Conservation (phyloP, 2,329 filamentous ascomycete genomes). For the Keithomyces neogunnii region DNA sequence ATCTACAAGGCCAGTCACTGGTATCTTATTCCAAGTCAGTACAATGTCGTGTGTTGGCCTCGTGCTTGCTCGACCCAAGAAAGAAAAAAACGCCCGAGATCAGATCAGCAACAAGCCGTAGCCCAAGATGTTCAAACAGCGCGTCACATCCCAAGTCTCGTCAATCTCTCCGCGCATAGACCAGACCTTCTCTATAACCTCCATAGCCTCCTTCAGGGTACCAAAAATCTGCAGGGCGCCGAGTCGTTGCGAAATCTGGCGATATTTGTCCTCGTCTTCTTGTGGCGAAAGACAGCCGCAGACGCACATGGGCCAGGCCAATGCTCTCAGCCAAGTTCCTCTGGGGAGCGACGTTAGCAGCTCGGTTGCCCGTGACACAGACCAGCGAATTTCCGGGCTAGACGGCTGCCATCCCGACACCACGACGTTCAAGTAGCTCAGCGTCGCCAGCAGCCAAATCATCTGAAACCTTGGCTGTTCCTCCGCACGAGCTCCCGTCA, state of each 20-base stretch:
- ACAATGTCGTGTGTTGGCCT: too few species aligned
- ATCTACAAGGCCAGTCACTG: too few species aligned
- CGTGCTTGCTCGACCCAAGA: too few species aligned
- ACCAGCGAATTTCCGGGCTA: conserved; percentile 28
- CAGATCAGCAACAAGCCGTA: conserved; percentile 30
- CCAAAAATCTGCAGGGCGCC: conserved; percentile 37
- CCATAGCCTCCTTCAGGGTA: conserved; percentile 32
- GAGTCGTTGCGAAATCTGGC: conserved; percentile 30
- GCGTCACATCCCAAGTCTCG: conserved; percentile 34
- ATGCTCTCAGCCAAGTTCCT: conserved; percentile 23
- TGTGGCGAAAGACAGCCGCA: conserved; percentile 30
- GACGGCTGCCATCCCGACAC: conserved; percentile 43
- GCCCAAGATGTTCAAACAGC: conserved; percentile 32
- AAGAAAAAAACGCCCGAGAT: conserved; percentile 5
- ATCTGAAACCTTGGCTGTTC: conserved; percentile 21
- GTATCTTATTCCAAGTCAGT: too few species aligned
- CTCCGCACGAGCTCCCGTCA: conserved; percentile 12
- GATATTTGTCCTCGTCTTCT: conserved; percentile 33
- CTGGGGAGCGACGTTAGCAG: conserved; percentile 23
- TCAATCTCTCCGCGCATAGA: conserved; percentile 27
- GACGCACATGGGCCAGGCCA: conserved; percentile 34
- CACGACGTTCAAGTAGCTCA: conserved; percentile 40
- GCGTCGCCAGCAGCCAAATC: conserved; percentile 39
- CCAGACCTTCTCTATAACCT: conserved; percentile 41
- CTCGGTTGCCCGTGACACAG: conserved; percentile 23